Evolutionary conservation across 2,329 filamentous ascomycete genomes (phyloP).

Genomic region (Setomelanomma holmii): DNA sequence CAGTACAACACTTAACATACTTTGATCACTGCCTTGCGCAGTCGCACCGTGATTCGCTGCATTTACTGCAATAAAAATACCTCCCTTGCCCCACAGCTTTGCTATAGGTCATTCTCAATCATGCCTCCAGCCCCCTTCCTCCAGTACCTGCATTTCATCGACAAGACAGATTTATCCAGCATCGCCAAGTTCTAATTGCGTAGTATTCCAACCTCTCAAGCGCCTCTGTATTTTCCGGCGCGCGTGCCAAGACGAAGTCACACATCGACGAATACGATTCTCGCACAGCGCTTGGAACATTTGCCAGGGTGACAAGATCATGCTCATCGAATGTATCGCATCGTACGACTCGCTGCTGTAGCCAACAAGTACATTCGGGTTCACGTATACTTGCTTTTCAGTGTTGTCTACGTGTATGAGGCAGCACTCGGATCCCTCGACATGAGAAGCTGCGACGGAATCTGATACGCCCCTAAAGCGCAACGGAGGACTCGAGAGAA

Average conservation of each 20-base stretch:
- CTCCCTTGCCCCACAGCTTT: too few species aligned
- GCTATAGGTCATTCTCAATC: too few species aligned
- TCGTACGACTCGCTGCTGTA: conserved; percentile 56
- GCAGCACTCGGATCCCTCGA: conserved; percentile 81
- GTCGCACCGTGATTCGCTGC: too few species aligned
- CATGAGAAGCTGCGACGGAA: conserved; percentile 63
- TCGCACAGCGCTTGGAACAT: background rate
- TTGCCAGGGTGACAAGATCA: background rate
- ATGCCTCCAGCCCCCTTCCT: conserved; percentile 38
- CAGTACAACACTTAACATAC: too few species aligned
- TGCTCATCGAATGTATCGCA: background rate
- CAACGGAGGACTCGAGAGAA: conserved; percentile 44
- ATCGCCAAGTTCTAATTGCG: conserved; percentile 12
- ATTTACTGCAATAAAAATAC: too few species aligned
- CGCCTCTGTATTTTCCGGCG: background rate
- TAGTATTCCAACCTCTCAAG: background rate
- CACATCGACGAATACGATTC: background rate
- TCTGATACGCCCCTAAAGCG: conserved; percentile 69
- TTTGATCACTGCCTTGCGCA: too few species aligned
- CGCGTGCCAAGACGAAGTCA: background rate
- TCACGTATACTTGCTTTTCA: background rate
- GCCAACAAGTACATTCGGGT: conserved; percentile 58
- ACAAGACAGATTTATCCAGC: conserved; percentile 30
- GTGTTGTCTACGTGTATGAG: conserved; percentile 76
- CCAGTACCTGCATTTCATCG: conserved; percentile 44